Evolutionary conservation across 192 early-diverging fungal genomes (phyloP).

Genomic region (Thamnidium elegans): DNA sequence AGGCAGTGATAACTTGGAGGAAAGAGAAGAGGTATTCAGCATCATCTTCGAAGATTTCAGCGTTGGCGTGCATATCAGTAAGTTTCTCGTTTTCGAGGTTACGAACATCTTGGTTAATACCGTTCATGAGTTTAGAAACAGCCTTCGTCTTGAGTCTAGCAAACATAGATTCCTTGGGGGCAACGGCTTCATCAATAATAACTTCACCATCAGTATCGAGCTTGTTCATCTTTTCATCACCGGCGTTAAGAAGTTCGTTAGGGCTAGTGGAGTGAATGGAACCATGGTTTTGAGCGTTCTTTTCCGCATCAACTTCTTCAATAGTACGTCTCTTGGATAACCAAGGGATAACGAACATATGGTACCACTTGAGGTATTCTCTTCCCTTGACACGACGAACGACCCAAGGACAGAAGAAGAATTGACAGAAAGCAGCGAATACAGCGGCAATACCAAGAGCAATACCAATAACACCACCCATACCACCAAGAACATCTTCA

Average conservation of each 20-base stretch:
- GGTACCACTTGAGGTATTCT: conserved; percentile 73
- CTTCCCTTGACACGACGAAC: conserved; percentile 58
- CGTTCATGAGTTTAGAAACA: conserved; percentile 29
- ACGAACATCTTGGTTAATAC: conserved; percentile 50
- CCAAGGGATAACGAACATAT: conserved; percentile 59
- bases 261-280: conserved; percentile 5
- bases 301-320: conserved; percentile 14
- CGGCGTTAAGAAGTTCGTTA: conserved; percentile 32
- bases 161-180: conserved; percentile 10
- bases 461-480: conserved; percentile 59
- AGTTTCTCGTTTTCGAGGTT: conserved; percentile 46
- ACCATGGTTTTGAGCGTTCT: conserved; percentile 21
- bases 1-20: conserved; percentile 77
- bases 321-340: conserved; percentile 47
- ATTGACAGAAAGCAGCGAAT: conserved; percentile 52
- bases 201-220: conserved; percentile 7
- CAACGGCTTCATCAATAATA: conserved; percentile 12
- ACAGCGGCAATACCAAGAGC: conserved; percentile 57
- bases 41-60: conserved; percentile 65
- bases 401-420: conserved; percentile 69
- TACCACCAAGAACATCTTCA: conserved; percentile 29
- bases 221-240: conserved; percentile 25
- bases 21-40: conserved; percentile 83
- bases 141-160: conserved; percentile 22
- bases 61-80: conserved; percentile 57